Evolutionary conservation across 2,329 filamentous ascomycete species (phyloP).

Genomic region (Colletotrichum echinochloae): DNA sequence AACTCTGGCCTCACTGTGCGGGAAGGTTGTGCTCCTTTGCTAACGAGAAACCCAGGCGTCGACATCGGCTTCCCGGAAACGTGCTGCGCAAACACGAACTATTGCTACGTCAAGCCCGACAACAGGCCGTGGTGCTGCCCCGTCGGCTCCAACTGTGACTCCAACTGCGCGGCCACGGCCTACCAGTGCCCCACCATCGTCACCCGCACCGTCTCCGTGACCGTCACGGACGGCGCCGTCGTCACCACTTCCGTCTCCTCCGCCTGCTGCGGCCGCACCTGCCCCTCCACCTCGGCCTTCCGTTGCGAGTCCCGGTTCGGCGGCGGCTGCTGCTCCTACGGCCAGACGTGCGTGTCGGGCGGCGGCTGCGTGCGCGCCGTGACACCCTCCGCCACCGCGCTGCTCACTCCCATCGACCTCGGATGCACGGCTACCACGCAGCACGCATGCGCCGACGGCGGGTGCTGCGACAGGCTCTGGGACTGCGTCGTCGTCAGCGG

Average conservation of each 20-base stretch:
- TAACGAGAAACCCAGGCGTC: slow-evolving; percentile 50
- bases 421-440: slow-evolving; percentile 60
- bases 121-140: slow-evolving; percentile 55
- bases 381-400: slow-evolving; percentile 42
- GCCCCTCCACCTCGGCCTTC: slow-evolving; percentile 56
- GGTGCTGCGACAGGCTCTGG: slow-evolving; percentile 61
- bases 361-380: slow-evolving; percentile 52
- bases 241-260: slow-evolving; percentile 43
- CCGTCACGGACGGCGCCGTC: slow-evolving; percentile 40
- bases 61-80: slow-evolving; percentile 53
- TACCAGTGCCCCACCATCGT: slow-evolving; percentile 51
- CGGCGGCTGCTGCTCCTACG: slow-evolving; percentile 63
- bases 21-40: neutral
- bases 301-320: slow-evolving; percentile 59
- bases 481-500: slow-evolving; percentile 55
- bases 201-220: slow-evolving; percentile 42
- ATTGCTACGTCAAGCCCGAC: slow-evolving; percentile 58
- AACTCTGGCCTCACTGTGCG: neutral
- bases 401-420: slow-evolving; percentile 52
- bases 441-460: slow-evolving; percentile 57
- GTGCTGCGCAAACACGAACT: slow-evolving; percentile 59
- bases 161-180: slow-evolving; percentile 49
- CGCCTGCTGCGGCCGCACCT: slow-evolving; percentile 56
- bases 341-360: slow-evolving; percentile 54
- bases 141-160: slow-evolving; percentile 57